Evolutionary conservation across 2,329 filamentous ascomycete genomes (phyloP).

Genomic region (Colletotrichum costaricense): DNA sequence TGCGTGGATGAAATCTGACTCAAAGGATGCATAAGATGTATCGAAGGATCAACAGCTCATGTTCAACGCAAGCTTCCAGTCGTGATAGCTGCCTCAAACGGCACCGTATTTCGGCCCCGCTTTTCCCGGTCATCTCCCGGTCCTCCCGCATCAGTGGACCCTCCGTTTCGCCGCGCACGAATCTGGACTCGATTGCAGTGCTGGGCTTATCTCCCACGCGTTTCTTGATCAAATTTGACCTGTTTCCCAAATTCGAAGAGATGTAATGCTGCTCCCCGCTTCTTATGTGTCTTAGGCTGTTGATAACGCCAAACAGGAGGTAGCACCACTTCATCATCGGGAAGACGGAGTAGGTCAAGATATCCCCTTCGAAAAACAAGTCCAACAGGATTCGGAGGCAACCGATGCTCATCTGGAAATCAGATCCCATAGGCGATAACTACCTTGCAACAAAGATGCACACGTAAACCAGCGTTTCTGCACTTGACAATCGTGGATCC

Average conservation of each 20-base stretch:
- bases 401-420: too few species aligned
- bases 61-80: too few species aligned
- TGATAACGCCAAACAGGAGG: too few species aligned
- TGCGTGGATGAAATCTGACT: too few species aligned
- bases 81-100: too few species aligned
- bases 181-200: not conserved
- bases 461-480: not conserved
- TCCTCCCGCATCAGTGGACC: not conserved
- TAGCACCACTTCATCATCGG: too few species aligned
- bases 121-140: not conserved
- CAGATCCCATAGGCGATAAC: not conserved
- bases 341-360: too few species aligned
- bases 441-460: not conserved
- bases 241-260: accelerated
- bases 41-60: too few species aligned
- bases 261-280: not conserved
- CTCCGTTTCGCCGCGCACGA: not conserved
- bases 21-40: too few species aligned
- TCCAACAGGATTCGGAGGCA: too few species aligned
- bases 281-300: accelerated
- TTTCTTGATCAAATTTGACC: accelerated
- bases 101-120: not conserved
- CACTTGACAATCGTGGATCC: not conserved
- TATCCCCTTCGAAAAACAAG: too few species aligned
- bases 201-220: not conserved